Evolutionary conservation across 192 early-diverging fungal species (phyloP).

Genomic region (Polychytrium aggregatum): DNA sequence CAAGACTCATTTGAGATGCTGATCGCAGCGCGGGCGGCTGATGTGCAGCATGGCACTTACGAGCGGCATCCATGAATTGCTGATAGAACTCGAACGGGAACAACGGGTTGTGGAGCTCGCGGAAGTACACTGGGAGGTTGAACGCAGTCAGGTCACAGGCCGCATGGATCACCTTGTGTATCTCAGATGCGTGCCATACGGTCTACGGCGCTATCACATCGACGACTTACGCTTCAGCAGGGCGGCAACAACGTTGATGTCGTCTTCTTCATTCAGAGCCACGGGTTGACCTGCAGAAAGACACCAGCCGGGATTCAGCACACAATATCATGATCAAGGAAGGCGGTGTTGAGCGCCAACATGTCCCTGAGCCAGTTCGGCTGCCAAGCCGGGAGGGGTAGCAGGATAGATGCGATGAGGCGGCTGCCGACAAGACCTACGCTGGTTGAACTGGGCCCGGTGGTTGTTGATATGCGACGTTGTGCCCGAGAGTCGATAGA

Average conservation of each 20-base stretch:
- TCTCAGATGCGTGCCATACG: no score
- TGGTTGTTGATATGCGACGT: slow-evolving; percentile 27
- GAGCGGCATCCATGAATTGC: slow-evolving; percentile 37
- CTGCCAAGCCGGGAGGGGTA: no score
- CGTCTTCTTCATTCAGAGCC: slow-evolving; percentile 29
- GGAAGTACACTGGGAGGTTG: slow-evolving; percentile 31
- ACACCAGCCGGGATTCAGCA: no score
- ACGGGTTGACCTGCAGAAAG: slow-evolving; percentile 26
- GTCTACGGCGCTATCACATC: neutral
- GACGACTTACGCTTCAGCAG: slow-evolving; percentile 35
- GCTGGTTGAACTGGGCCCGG: slow-evolving; percentile 20
- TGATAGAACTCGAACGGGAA: slow-evolving; percentile 45
- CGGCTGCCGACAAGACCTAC: slow-evolving; percentile 14
- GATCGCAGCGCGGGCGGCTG: no score
- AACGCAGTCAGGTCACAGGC: no score
- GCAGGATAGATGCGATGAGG: no score
- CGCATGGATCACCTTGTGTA: no score
- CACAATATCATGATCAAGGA: no score
- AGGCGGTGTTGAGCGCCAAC: no score
- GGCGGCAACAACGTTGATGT: slow-evolving; percentile 39
- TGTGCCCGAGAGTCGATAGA: slow-evolving; percentile 43
- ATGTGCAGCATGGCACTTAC: no score
- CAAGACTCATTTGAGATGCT: no score
- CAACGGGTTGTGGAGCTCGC: slow-evolving; percentile 41
- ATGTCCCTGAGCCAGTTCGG: no score